A percentile compares a stretch with the other conserved stretches of the same genome.
Evolutionary conservation across 75 land plant species (phyloP).

Genomic region (Selaginella moellendorffii): DNA sequence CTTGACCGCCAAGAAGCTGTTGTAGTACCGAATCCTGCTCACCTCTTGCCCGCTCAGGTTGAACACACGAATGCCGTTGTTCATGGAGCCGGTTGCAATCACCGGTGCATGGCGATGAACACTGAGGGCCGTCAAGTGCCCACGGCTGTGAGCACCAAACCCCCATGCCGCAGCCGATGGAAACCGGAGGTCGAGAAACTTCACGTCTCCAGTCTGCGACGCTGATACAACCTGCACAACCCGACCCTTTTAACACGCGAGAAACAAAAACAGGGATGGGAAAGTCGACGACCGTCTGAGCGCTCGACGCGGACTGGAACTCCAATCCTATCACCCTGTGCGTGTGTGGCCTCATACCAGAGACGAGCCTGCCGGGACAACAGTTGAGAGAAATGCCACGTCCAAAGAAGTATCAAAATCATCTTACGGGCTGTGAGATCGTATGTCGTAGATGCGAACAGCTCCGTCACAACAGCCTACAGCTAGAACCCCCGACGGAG

Average conservation of each 20-base stretch:
- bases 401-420: not conserved
- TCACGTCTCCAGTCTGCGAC: conserved; percentile 74
- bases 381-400: too few species aligned
- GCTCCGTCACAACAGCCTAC: conserved; percentile 52
- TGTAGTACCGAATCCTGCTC: conserved; percentile 48
- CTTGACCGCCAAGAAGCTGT: conserved; percentile 72
- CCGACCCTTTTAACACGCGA: not conserved
- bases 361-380: conserved; percentile 37
- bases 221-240: conserved; percentile 73
- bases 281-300: conserved; percentile 40
- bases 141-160: conserved; percentile 54
- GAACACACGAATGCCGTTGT: conserved; percentile 69
- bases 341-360: conserved; percentile 33
- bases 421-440: conserved; percentile 17
- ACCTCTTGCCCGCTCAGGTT: conserved; percentile 53
- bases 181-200: conserved; percentile 65
- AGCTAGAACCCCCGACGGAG: conserved; percentile 52
- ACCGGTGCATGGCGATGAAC: conserved; percentile 90
- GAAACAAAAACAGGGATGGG: too few species aligned
- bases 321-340: conserved; percentile 65
- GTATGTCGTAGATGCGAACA: conserved; percentile 55
- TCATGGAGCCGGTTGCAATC: conserved; percentile 83
- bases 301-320: conserved; percentile 74
- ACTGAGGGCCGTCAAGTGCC: conserved; percentile 65
- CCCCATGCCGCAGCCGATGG: conserved; percentile 31